Evolutionary conservation across 2,329 filamentous ascomycete species (phyloP).

Genomic region (Monilinia laxa): DNA sequence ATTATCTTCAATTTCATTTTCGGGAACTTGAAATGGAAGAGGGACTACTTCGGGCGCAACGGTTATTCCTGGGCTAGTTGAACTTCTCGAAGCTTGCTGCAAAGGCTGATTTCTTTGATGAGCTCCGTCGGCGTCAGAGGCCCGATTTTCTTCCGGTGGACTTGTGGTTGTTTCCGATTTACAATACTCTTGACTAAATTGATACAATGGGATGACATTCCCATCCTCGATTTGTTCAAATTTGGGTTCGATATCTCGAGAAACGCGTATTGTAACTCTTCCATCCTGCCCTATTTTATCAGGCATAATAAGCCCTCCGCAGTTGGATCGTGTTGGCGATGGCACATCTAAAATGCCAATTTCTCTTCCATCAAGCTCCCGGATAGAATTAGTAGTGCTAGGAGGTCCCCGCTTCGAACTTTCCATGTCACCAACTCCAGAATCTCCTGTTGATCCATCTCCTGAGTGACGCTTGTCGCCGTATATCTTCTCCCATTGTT

Average conservation of each 20-base stretch:
- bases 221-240: slow-evolving; percentile 51
- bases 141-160: slow-evolving; percentile 38
- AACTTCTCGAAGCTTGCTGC: slow-evolving; percentile 35
- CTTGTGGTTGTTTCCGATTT: slow-evolving; percentile 31
- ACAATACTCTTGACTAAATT: slow-evolving; percentile 44
- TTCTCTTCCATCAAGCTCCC: slow-evolving; percentile 46
- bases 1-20: slow-evolving; percentile 48
- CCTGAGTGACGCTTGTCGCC: slow-evolving; percentile 54
- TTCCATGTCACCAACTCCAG: slow-evolving; percentile 44
- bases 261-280: slow-evolving; percentile 33
- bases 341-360: slow-evolving; percentile 55
- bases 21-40: slow-evolving; percentile 63
- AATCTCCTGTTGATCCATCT: slow-evolving; percentile 32
- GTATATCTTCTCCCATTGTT: slow-evolving; percentile 76
- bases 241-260: slow-evolving; percentile 44
- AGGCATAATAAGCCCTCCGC: slow-evolving; percentile 46
- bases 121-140: slow-evolving; percentile 40
- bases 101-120: slow-evolving; percentile 37
- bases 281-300: slow-evolving; percentile 43
- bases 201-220: slow-evolving; percentile 36
- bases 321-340: slow-evolving; percentile 30
- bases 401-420: slow-evolving; percentile 47
- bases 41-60: slow-evolving; percentile 59
- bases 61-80: slow-evolving; percentile 40
- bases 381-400: slow-evolving; percentile 34